Evolutionary conservation across 768 basidiomycete genomes (phyloP).

Genomic region (Trametes meyenii): DNA sequence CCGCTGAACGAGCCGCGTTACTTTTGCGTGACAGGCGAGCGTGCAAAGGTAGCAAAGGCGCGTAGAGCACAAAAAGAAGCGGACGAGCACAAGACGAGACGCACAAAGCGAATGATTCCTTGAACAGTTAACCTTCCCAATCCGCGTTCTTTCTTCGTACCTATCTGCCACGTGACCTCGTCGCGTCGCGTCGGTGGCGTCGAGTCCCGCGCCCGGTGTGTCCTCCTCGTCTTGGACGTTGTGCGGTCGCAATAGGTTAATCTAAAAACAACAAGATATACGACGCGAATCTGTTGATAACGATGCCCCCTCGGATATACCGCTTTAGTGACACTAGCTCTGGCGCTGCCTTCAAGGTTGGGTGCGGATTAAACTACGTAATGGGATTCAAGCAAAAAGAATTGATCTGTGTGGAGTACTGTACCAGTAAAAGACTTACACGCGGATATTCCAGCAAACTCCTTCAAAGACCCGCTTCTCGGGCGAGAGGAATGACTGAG

Average conservation of each 20-base stretch:
- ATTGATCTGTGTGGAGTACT: too few relatives aligned
- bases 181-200: constrained; percentile 2
- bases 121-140: background rate
- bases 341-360: too few relatives aligned
- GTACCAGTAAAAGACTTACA: too few relatives aligned
- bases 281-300: background rate
- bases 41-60: background rate
- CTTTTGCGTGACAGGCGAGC: background rate
- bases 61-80: background rate
- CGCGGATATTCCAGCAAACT: too few relatives aligned
- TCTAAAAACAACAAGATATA: background rate
- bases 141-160: background rate
- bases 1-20: background rate
- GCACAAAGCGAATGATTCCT: background rate
- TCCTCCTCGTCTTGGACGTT: background rate
- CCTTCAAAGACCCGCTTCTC: too few relatives aligned
- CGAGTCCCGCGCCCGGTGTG: background rate
- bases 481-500: constrained; percentile 1
- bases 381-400: too few relatives aligned
- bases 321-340: too few relatives aligned
- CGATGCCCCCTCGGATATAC: background rate
- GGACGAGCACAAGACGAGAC: too few relatives aligned
- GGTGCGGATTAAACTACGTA: too few relatives aligned
- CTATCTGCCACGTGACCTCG: constrained; percentile 4
- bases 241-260: too few relatives aligned